Evolutionary conservation across 768 basidiomycete species (phyloP), one percentile per base, ranked within the genome.

Genomic region (Baorangia bicolor): DNA sequence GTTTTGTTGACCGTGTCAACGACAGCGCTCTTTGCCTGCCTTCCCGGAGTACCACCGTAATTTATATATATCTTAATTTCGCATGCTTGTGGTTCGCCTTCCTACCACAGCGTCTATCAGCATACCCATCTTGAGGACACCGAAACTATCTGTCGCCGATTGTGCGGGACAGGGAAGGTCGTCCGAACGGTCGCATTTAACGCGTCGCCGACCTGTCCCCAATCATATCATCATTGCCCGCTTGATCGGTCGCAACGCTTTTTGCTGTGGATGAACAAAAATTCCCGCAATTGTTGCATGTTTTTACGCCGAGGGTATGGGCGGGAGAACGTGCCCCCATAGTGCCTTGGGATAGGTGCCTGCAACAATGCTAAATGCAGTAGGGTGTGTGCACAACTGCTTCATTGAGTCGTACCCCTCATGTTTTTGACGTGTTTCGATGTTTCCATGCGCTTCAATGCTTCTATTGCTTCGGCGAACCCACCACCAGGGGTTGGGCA

Each of bases 151-250:
- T 45, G 35, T 63, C 59, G 66, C 57, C 30, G 55, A 59, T 70
- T 61, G 58, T 53, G 57, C 60, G 66, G 66, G 37, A 46, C 12
- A 39, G 53, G 44, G 14, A 41, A 37, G 48, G 55, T 25, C 49
- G 27, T 49, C 51, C 20, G 46, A 62, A 42, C 12, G 23, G 44
- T 55, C 62, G 64, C 60, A 43, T 35, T 62, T 64, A 55, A 45
- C 25, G 66, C 56, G 57, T 55, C 60, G 62, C 68, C 68, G 58
- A 65, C 56, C 38, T 65, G 66, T 65, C 66, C 48, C 66, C 68
- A 58, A 67, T 55, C 62, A 66, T 57, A 27, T 12, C 41, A 51
- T 59, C 57, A 61, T 49, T 53, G 39, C 47, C 47, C 51, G 48
- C 43, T 28, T 61, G 65, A 69, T 69, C 68, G 65, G 65, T 30